Percentiles rank a stretch among this genome's conserved stretches.
Conservation (phyloP, 2,329 filamentous ascomycete species). For the Xylaria arbuscula region DNA sequence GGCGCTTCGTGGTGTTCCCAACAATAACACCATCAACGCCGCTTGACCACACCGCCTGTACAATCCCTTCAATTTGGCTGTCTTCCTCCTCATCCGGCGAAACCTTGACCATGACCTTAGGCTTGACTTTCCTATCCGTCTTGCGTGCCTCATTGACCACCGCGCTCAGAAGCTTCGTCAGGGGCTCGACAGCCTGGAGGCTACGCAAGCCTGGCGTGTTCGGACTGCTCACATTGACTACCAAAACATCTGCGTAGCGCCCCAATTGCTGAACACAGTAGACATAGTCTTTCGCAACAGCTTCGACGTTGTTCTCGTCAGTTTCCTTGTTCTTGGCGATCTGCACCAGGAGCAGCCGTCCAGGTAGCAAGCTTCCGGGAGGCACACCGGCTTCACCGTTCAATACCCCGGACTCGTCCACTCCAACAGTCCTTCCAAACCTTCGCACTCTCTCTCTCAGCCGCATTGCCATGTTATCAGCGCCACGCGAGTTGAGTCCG, state of each 20-base stretch:
- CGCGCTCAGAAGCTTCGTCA: slow-evolving; percentile 82
- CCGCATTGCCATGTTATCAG: slow-evolving; percentile 83
- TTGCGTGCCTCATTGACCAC: slow-evolving; percentile 82
- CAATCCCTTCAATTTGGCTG: slow-evolving; percentile 86
- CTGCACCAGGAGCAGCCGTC: slow-evolving; percentile 87
- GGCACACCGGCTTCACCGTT: slow-evolving; percentile 82
- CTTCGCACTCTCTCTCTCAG: slow-evolving; percentile 81
- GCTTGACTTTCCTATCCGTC: slow-evolving; percentile 76
- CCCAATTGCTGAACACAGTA: slow-evolving; percentile 86
- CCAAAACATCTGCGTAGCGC: slow-evolving; percentile 92
- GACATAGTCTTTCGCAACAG: slow-evolving; percentile 85
- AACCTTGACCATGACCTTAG: slow-evolving; percentile 96
- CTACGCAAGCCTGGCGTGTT: slow-evolving; percentile 93
- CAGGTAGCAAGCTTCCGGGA: slow-evolving; percentile 80
- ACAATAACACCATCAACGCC: slow-evolving; percentile 97
- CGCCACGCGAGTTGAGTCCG: slow-evolving; percentile 91
- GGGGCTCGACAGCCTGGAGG: slow-evolving; percentile 83
- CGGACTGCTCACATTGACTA: slow-evolving; percentile 96
- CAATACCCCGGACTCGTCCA: slow-evolving; percentile 78
- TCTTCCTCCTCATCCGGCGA: slow-evolving; percentile 93
- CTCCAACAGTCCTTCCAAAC: slow-evolving; percentile 77
- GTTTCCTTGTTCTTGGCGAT: slow-evolving; percentile 97
- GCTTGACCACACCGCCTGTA: slow-evolving; percentile 81
- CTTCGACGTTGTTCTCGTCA: slow-evolving; percentile 83
- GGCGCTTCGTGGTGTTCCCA: slow-evolving; percentile 92